A percentile compares a stretch with the other conserved stretches of the same genome.
phyloP scores from a whole-genome alignment of 495 filamentous ascomycete species.

The Aspergillus homomorphus region DNA sequence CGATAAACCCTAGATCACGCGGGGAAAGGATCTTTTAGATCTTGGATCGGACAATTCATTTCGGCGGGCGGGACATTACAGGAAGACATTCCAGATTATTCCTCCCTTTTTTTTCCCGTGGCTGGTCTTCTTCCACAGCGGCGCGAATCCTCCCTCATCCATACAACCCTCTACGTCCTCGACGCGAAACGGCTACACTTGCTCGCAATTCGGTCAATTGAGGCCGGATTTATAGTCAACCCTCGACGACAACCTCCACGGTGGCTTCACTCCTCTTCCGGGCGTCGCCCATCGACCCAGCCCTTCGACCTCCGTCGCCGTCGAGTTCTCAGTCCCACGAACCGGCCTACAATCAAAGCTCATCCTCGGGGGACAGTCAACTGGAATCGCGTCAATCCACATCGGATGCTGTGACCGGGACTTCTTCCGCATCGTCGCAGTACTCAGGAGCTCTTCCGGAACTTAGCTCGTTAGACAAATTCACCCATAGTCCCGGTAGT shows the following conservation, averaged over 20 bases:
- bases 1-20: constrained; percentile 2
- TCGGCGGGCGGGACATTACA: constrained; percentile 12
- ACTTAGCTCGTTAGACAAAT: constrained; percentile 25
- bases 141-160: constrained; percentile 11
- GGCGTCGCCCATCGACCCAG: constrained; percentile 58
- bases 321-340: constrained; percentile 40
- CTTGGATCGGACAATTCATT: constrained; percentile 6
- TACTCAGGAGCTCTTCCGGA: constrained; percentile 38
- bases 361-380: constrained; percentile 22
- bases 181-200: not conserved
- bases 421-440: constrained; percentile 37
- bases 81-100: constrained; percentile 19
- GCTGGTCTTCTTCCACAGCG: constrained; percentile 22
- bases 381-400: constrained; percentile 21
- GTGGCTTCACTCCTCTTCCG: constrained; percentile 51
- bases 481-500: constrained; percentile 18
- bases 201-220: constrained; percentile 33
- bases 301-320: constrained; percentile 45
- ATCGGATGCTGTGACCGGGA: constrained; percentile 26
- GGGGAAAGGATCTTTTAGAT: not conserved
- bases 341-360: constrained; percentile 29
- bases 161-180: constrained; percentile 3
- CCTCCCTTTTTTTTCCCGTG: constrained; percentile 26
- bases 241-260: constrained; percentile 39
- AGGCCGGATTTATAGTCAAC: constrained; percentile 38